Evolutionary conservation across 192 early-diverging fungal species (phyloP).

Genomic region (Gamsiella multidivaricata): DNA sequence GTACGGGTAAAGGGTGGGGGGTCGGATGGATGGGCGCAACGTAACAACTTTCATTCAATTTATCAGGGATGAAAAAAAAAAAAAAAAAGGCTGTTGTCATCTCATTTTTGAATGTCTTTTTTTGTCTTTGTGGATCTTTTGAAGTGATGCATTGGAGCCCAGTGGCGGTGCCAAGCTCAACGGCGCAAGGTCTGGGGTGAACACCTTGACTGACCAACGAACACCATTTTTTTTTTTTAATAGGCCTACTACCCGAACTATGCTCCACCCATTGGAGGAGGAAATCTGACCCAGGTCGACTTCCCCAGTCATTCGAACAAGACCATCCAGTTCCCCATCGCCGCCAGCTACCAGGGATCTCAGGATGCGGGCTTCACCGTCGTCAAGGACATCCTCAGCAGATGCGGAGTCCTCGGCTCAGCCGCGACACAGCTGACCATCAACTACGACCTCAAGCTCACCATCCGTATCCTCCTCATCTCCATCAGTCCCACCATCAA

Average conservation of each 20-base stretch:
- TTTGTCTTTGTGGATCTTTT: too few relatives aligned
- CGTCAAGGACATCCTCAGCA: slow-evolving; percentile 49
- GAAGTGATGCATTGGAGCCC: too few relatives aligned
- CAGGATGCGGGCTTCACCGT: slow-evolving; percentile 43
- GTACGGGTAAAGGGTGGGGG: too few relatives aligned
- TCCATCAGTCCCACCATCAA: slow-evolving; percentile 56
- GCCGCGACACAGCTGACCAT: slow-evolving; percentile 40
- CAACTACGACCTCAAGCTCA: slow-evolving; percentile 59
- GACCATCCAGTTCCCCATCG: slow-evolving; percentile 58
- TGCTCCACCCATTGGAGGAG: slow-evolving; percentile 58
- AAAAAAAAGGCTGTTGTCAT: too few relatives aligned
- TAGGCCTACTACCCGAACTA: slow-evolving; percentile 66
- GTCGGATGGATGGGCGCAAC: too few relatives aligned
- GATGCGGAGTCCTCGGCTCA: slow-evolving; percentile 55
- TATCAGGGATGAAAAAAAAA: too few relatives aligned
- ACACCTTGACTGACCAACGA: too few relatives aligned
- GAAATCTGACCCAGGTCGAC: slow-evolving; percentile 48
- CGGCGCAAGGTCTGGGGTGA: too few relatives aligned
- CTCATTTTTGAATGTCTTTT: too few relatives aligned
- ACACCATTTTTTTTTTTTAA: too few relatives aligned
- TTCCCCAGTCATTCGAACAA: slow-evolving; percentile 51
- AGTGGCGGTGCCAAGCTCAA: too few relatives aligned
- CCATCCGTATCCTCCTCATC: slow-evolving; percentile 59
- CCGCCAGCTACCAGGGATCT: slow-evolving; percentile 40
- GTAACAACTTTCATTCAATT: too few relatives aligned